Base-by-base conservation (phyloP, 768 basidiomycete genomes). In the Lepiota venenata region DNA sequence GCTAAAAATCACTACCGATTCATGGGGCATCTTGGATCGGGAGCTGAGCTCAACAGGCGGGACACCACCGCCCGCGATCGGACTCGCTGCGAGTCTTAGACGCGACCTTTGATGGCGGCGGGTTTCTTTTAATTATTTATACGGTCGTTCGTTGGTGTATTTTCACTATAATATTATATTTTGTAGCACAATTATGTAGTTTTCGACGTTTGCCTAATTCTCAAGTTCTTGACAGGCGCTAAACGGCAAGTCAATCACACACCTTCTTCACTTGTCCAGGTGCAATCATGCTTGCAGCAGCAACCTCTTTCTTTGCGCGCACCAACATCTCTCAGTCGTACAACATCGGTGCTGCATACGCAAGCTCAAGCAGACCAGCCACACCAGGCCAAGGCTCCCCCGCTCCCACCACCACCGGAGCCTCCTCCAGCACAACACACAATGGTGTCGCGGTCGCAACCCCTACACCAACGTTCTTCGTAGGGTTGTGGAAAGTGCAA, bases 401-500 rank as follows among this genome's bases (percentile, higher is more conserved):
- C 69, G n/a, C 68, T 15, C 52, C 69, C 45, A 60, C 68, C 45
- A 60, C 68, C 14, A 58, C 62, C 12, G 37, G 57, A 52, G 58
- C 47, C 4, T 37, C 43, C 21, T 53, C 63, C 38, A 58, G 56
- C 15, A 57, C 52, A 15, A 58, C 50, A 25, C 46, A 46, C 7
- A 41, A 57, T 22, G 72, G 53, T n/a, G 59, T 66, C 11, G 56
- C 61, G 49, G 63, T 78, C 11, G 76, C 82, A 35, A 51, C 77
- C 8, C 64, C 70, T 43, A 72, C 79, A 16, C 80, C 82, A 5
- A 65, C 87, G 12, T 83, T 90, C 56, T 75, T 72, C 58, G 82
- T 94, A 8, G 96, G 96, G 2, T 71, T 92, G 50, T 98, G 97
- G 97, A 87, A 79, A 63, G 88, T 98, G 0, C 85, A 93, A 57